Evolutionary conservation across 805 yeast species (phyloP), one percentile per base, ranked within the genome.

Genomic region (Yamadazyma philogaea): DNA sequence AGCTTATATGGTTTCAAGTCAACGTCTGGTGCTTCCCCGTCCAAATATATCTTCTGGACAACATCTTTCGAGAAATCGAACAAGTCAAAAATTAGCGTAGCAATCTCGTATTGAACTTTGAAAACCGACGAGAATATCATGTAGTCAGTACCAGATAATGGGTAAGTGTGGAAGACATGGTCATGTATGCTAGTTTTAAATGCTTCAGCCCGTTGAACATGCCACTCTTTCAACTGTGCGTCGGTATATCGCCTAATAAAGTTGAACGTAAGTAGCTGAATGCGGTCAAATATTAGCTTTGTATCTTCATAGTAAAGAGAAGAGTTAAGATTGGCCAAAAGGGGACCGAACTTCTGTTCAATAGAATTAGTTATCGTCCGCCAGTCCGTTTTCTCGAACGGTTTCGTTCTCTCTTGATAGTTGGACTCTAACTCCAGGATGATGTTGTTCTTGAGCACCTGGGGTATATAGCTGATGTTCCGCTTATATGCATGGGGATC

Each of bases 301-400:
- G 28, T 8, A 17, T 45, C 41, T 8, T 21, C 33, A 3, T 11
- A 15, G 27, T 19, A 11, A 12, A 72, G 59, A 0, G 77, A 64
- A 11, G 59, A 53, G 42, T 78, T 74, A 40, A 80, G 45, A 6
- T 57, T 52, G 31, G 61, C 48, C 18, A 81, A 51, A 30, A 72
- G 57, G 8, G 84, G 83, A 1, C 78, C 63, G 55, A 81, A 81
- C 52, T 79, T 79, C 21, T 59, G 59, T 5, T 66, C 70, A n/a
- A 80, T 71, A 26, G 61, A 67, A 37, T 67, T 69, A 0, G 81
- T 72, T 3, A 72, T 60, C n/a, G 58, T 45, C 50, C 74, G 80
- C 87, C 87, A 81, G 52, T 81, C 39, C 5, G 48, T 50, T 42
- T 39, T 46, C 6, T 52, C 30, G 30, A 56, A 58, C 4, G 79